A percentile compares a stretch with the other conserved stretches of the same genome.
phyloP scores from a whole-genome alignment of 345 rosid species.

The Durio zibethinus region DNA sequence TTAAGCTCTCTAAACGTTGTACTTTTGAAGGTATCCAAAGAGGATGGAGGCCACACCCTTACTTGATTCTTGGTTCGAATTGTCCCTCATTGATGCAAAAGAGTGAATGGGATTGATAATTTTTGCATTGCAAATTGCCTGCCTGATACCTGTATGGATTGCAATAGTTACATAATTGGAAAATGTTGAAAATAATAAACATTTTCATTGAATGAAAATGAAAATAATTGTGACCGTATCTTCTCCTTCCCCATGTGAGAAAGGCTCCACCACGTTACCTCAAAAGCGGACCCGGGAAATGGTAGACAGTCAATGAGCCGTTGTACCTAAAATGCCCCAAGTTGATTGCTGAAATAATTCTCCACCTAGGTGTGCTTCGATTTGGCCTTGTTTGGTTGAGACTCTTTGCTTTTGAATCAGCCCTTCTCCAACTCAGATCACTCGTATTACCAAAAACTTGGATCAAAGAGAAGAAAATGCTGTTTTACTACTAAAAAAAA shows the following conservation, averaged over 20 bases:
- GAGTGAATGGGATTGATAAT: neutral
- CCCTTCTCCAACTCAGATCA: neutral
- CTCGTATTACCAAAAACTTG: neutral
- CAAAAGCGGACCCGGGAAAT: neutral
- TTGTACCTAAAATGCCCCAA: constrained; percentile 33
- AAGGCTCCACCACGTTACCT: constrained; percentile 20
- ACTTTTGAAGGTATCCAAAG: neutral
- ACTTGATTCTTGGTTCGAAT: neutral
- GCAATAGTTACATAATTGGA: neutral
- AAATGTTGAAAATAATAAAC: neutral
- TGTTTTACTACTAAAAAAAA: constrained; percentile 21
- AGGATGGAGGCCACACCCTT: neutral
- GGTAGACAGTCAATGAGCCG: constrained; percentile 33
- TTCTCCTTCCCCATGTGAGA: constrained; percentile 26
- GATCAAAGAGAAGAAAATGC: constrained; percentile 15
- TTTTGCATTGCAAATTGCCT: neutral
- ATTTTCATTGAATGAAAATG: neutral
- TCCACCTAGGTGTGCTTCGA: neutral
- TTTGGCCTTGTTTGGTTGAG: neutral
- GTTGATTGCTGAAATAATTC: constrained; percentile 21
- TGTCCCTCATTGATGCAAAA: neutral
- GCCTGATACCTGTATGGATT: too few relatives aligned
- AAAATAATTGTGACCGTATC: neutral
- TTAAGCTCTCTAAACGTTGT: neutral
- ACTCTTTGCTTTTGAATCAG: neutral